Base-by-base conservation (phyloP, 176 grass and related monocot genomes). In the Melocanna baccifera region DNA sequence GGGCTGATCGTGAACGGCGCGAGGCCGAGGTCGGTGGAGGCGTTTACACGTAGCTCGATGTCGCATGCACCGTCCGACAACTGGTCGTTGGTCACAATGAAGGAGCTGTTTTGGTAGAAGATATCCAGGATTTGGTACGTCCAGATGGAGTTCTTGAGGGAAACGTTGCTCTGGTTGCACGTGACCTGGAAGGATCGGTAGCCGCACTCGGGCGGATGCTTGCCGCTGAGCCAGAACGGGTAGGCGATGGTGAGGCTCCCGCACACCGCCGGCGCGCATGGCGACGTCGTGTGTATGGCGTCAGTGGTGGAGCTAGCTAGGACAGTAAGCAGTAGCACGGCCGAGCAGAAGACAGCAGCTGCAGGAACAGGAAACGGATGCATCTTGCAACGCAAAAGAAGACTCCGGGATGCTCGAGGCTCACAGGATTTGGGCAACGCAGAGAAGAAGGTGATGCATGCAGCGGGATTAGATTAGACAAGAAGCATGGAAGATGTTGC, bases 201-300 rank as follows among this genome's bases (percentile, higher is more conserved):
- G 61, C 92, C 81, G 47, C 92, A 94, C 3, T 77, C 20, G 0
- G 43, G 29, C 1, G 3, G 73, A 25, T 90, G 92, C 6, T 34
- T 14, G 18, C 81, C 61, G 39, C 2, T 3, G 25, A 88, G 78
- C 92, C 92, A 92, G 61, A 94, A 90, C 4, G 92, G 92, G 69
- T 83, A 94, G 15, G 14, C 12, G 62, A 94, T 67, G 43, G 1
- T 51, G 1, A 83, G 83, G 28, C 0, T 1, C 6, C 90, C 90
- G 59, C 93, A 95, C 11, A 2, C 1, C 11, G 62, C 76, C 36
- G 75, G 34, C 7, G 30, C n/a, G 74, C 93, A 92, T 0, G 9
- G 8, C 26, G 9, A 2, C 19, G 67, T 15, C 25, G 9, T 47
- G 79, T 81, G 63, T 1, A 11, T 0, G 5, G 47, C 26, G 14